These are phyloP conservation scores for Candida sanyiensis DNA, from an alignment of 805 yeast species.

Conservation along the genomic window DNA sequence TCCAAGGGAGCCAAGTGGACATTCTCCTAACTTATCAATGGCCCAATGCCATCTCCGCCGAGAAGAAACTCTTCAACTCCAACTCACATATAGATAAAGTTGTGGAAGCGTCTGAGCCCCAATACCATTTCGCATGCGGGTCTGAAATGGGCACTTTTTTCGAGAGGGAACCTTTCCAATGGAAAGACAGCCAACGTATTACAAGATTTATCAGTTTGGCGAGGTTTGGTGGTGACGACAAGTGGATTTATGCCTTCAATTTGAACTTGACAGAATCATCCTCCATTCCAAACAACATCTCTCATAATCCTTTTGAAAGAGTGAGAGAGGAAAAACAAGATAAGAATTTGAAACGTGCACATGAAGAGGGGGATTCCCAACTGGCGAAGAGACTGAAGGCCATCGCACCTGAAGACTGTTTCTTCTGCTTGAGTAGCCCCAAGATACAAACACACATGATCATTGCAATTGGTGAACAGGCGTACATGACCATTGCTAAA, in stretches of 20 bases:
- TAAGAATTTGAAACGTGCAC: constrained; percentile 11
- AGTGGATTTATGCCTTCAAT: constrained; percentile 76
- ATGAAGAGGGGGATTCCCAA: constrained; percentile 5
- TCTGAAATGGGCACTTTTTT: constrained; percentile 40
- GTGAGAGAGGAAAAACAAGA: constrained; percentile 4
- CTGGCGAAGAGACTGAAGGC: constrained; percentile 20
- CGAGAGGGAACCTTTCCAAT: constrained; percentile 54
- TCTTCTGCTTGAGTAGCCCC: constrained; percentile 80
- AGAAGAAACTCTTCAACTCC: constrained; percentile 41
- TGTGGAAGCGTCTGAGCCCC: constrained; percentile 44
- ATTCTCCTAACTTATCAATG: constrained; percentile 54
- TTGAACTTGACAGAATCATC: constrained; percentile 27
- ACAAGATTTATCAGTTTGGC: constrained; percentile 67
- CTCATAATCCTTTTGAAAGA: constrained; percentile 30
- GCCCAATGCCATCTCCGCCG: constrained; percentile 48
- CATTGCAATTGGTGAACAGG: constrained; percentile 59
- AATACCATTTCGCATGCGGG: constrained; percentile 63
- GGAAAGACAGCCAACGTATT: constrained; percentile 39
- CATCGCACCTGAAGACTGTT: constrained; percentile 60
- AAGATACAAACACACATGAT: constrained; percentile 75
- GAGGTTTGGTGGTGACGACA: constrained; percentile 45
- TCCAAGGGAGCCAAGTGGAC: constrained; percentile 37
- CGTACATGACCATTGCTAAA: constrained; percentile 73
- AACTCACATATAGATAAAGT: constrained; percentile 41
- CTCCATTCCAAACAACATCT: constrained; percentile 23